phyloP scores from a whole-genome alignment of 2,329 filamentous ascomycete genomes.

The Talaromyces albobiverticillius region DNA sequence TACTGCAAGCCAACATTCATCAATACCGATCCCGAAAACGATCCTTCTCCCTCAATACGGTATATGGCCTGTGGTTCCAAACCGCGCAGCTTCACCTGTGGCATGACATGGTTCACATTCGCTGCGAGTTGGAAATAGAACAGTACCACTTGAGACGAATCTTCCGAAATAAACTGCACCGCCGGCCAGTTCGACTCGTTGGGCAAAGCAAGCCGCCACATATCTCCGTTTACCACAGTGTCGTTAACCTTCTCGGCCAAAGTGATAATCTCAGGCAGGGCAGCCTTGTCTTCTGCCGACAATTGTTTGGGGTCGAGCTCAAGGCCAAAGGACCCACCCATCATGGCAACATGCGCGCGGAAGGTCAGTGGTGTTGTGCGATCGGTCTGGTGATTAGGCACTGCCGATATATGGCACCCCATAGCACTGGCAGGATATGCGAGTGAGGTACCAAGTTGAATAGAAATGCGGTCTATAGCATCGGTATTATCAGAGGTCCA shows the following conservation, averaged over 20 bases:
- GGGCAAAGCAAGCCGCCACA: constrained; percentile 59
- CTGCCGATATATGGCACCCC: constrained; percentile 63
- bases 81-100: constrained; percentile 55
- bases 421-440: constrained; percentile 62
- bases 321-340: constrained; percentile 66
- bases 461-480: constrained; percentile 58
- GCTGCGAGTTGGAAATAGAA: constrained; percentile 61
- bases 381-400: constrained; percentile 56
- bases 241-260: constrained; percentile 59
- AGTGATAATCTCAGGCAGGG: constrained; percentile 44
- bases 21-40: constrained; percentile 57
- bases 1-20: constrained; percentile 62
- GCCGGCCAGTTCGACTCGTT: constrained; percentile 62
- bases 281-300: constrained; percentile 42
- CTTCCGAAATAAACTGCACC: constrained; percentile 56
- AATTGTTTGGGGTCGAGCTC: constrained; percentile 55
- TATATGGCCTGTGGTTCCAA: constrained; percentile 56
- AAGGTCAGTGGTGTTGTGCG: constrained; percentile 29
- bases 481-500: constrained; percentile 68
- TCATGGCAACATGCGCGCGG: constrained; percentile 64
- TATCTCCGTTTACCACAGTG: constrained; percentile 56
- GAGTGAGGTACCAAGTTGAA: constrained; percentile 63
- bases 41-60: constrained; percentile 50
- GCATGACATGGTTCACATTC: constrained; percentile 52
- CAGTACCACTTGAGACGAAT: constrained; percentile 50